Percentiles rank a stretch among this genome's conserved stretches.
Conservation (phyloP, 768 basidiomycete species). For the Leccinellum rugosiceps region DNA sequence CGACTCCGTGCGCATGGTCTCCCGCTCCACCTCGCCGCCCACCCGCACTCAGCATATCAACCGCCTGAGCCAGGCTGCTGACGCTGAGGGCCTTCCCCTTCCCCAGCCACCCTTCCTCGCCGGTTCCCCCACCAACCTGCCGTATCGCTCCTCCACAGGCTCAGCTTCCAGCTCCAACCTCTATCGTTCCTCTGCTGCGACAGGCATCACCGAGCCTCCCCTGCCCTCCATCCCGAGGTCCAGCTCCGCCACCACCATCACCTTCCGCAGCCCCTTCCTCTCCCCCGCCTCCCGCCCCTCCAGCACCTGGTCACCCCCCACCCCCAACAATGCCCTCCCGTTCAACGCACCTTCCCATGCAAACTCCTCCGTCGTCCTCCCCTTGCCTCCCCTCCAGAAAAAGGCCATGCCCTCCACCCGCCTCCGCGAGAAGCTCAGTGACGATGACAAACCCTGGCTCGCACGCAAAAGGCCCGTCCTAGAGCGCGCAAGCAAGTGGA, state of each 20-base stretch:
- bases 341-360: conserved; percentile 28
- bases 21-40: conserved; percentile 24
- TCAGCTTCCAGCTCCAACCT: conserved; percentile 25
- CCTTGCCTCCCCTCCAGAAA: conserved; percentile 42
- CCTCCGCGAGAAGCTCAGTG: conserved; percentile 47
- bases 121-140: conserved; percentile 28
- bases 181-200: conserved; percentile 30
- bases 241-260: conserved; percentile 39
- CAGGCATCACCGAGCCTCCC: conserved; percentile 12
- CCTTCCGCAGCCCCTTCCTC: conserved; percentile 67
- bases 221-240: conserved; percentile 36
- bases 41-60: conserved; percentile 21
- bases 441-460: conserved; percentile 47
- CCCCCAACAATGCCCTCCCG: conserved; percentile 30
- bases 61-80: conserved; percentile 12
- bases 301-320: conserved; percentile 60
- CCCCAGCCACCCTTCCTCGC: conserved; percentile 50
- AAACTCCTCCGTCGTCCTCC: conserved; percentile 28
- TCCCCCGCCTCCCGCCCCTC: conserved; percentile 66
- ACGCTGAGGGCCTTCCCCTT: conserved; percentile 27
- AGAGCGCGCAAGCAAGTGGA: conserved; percentile 43
- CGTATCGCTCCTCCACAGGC: conserved; percentile 37
- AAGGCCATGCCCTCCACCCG: conserved; percentile 43
- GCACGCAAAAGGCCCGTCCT: conserved; percentile 31
- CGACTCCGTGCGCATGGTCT: conserved; percentile 34